Base-by-base conservation (phyloP, 441 rosid species). In the Populus trichocarpa region DNA sequence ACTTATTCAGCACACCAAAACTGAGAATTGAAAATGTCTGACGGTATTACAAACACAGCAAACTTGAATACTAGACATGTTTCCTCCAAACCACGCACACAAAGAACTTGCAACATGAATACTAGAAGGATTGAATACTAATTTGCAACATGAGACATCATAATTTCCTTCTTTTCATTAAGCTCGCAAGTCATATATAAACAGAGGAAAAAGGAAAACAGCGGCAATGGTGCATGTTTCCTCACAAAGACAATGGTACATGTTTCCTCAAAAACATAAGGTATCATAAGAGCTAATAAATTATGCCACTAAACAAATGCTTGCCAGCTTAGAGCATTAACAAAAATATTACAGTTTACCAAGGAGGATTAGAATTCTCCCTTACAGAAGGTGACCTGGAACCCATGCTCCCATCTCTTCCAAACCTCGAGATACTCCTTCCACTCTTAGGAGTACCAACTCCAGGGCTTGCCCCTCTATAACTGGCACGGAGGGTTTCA, bases 401-500 rank as follows among this genome's bases (percentile, higher is more conserved):
- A 82, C 79, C 83, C 57, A 83, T 73, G 86, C 92, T 89, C 68
- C 81, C 87, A 86, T 96, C 98, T 84, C 91, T 93, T 77, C 93
- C 96, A 66, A 94, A 85, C 83, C 99, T 89, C 0, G 96, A 94
- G 14, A 81, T 83, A 78, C 97, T 96, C 85, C 98, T 88, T 42
- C 76, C 88, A 80, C 85, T 83, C 83, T 91, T 91, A 57, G 98
- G 98, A 81, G 98, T 96, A 6, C 83, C 84, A 70, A 79, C 46
- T 10, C 82, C 87, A 6, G 97, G 98, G 78, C 96, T 94, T 26
- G 93, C 87, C 30, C 96, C 97, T 80, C 97, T 90, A 73, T 94
- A 94, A 84, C 96, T 94, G 53, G 97, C 97, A 79, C 97, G 93
- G 71, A 96, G 99, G 5, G 97, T 88, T 85, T 90, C 97, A 82